Percentiles rank a stretch among this genome's conserved stretches.
Conservation (phyloP, 2,329 filamentous ascomycete species). For the Aspergillus pseudoviridinutans region DNA sequence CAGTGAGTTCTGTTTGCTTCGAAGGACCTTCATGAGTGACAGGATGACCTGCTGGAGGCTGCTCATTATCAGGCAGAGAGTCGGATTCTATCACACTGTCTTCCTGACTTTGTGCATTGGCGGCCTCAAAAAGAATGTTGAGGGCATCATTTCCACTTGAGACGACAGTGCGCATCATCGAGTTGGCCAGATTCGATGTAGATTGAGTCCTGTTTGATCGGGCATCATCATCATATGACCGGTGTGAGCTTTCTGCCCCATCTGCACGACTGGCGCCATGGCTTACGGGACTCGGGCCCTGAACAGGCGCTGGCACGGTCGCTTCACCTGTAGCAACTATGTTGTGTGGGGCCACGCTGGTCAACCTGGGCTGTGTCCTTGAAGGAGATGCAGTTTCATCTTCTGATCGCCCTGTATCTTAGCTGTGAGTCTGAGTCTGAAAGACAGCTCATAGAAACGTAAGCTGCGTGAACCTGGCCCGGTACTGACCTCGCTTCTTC, state of each 20-base stretch:
- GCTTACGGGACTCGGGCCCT: background rate
- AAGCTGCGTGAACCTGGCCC: background rate
- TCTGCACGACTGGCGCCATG: conserved; percentile 1
- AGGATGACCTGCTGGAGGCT: conserved; percentile 12
- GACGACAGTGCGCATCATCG: conserved; percentile 45
- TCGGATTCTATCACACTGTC: conserved; percentile 29
- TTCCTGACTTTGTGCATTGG: conserved; percentile 38
- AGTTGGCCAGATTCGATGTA: conserved; percentile 29
- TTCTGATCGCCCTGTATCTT: conserved; percentile 9
- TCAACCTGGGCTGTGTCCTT: conserved; percentile 6
- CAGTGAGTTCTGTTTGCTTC: conserved; percentile 16
- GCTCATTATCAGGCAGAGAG: conserved; percentile 16
- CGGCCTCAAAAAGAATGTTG: conserved; percentile 51
- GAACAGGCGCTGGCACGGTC: background rate
- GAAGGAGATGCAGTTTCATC: conserved; percentile 1
- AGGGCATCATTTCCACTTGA: conserved; percentile 53
- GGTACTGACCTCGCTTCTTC: conserved; percentile 30
- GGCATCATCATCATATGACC: conserved; percentile 2
- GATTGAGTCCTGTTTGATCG: conserved; percentile 21
- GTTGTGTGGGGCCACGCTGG: conserved; percentile 1
- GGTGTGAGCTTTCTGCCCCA: background rate
- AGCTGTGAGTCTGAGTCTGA: background rate
- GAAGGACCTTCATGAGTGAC: conserved; percentile 10
- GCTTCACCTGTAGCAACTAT: conserved; percentile 1
- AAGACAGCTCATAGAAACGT: background rate